Percentiles rank a stretch among this genome's conserved stretches.
Evolutionary conservation across 2,329 filamentous ascomycete species (phyloP).

Genomic region (Cladophialophora bantiana): DNA sequence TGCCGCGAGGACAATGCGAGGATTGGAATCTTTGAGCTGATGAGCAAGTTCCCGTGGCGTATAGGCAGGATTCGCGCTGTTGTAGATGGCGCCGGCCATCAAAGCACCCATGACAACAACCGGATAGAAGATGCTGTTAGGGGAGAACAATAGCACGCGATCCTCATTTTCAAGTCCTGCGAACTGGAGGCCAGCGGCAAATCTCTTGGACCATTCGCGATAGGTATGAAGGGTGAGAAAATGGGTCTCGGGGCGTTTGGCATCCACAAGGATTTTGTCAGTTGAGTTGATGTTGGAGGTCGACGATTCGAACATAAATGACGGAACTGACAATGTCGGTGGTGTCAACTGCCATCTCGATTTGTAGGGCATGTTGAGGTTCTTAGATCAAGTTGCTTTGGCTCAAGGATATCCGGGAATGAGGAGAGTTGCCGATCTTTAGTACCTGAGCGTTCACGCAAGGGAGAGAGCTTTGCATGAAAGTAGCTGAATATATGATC

Average conservation of each 20-base stretch:
- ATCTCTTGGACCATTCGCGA: constrained; percentile 73
- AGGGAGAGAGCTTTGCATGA: background rate
- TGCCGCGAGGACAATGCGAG: constrained; percentile 71
- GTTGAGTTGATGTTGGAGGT: constrained; percentile 54
- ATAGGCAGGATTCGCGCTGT: constrained; percentile 59
- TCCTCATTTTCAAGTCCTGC: constrained; percentile 52
- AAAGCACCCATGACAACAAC: constrained; percentile 51
- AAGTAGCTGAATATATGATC: background rate
- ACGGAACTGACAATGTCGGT: constrained; percentile 54
- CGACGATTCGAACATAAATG: constrained; percentile 60
- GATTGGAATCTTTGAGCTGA: constrained; percentile 58
- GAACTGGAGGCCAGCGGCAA: constrained; percentile 64
- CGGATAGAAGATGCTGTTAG: constrained; percentile 58
- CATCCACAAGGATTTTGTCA: constrained; percentile 65
- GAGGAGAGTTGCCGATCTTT: background rate
- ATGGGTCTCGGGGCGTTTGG: constrained; percentile 70
- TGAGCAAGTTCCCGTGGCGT: constrained; percentile 57
- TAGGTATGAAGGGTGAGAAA: constrained; percentile 69
- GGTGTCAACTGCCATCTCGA: constrained; percentile 58
- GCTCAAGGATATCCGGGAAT: background rate
- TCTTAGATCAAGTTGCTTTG: background rate
- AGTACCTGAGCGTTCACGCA: background rate
- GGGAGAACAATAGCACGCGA: constrained; percentile 62
- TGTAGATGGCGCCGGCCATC: constrained; percentile 57
- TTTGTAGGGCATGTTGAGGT: constrained; percentile 57